Conservation (phyloP, 306 rosid species). For the Lathyrus aphaca region DNA sequence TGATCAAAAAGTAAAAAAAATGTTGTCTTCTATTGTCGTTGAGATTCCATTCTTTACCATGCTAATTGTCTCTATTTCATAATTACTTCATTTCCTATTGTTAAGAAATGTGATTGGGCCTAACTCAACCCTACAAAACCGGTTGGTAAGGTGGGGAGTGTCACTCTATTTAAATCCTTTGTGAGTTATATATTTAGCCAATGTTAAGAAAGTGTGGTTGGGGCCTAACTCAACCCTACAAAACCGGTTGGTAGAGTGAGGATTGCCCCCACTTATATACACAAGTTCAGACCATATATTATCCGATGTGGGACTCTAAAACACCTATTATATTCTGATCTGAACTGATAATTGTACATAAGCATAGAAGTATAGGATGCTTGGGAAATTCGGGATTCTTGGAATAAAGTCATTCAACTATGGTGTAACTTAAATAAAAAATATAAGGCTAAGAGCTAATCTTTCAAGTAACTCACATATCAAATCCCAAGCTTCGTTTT, state of each 20-base stretch:
- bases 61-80: background rate
- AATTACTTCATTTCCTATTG: slow-evolving; percentile 2
- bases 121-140: too few relatives aligned
- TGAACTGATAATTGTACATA: background rate
- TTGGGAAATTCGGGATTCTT: slow-evolving; percentile 6
- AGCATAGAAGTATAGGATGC: background rate
- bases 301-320: too few relatives aligned
- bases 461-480: slow-evolving; percentile 5
- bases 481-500: slow-evolving; percentile 6
- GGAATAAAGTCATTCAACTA: slow-evolving; percentile 21
- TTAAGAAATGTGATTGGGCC: too few relatives aligned
- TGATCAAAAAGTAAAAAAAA: slow-evolving; percentile 16
- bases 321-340: slow-evolving; percentile 1
- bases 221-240: too few relatives aligned
- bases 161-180: too few relatives aligned
- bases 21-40: background rate
- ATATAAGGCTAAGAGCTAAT: slow-evolving; percentile 1
- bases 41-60: background rate
- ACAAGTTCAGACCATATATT: too few relatives aligned
- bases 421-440: background rate
- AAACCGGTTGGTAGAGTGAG: too few relatives aligned
- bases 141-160: too few relatives aligned
- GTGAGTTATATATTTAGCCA: too few relatives aligned
- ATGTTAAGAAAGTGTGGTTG: too few relatives aligned
- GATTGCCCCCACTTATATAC: too few relatives aligned